These are phyloP conservation scores for Raddia guianensis DNA, from an alignment of 176 grass and related monocot species.

Conservation along the genomic window DNA sequence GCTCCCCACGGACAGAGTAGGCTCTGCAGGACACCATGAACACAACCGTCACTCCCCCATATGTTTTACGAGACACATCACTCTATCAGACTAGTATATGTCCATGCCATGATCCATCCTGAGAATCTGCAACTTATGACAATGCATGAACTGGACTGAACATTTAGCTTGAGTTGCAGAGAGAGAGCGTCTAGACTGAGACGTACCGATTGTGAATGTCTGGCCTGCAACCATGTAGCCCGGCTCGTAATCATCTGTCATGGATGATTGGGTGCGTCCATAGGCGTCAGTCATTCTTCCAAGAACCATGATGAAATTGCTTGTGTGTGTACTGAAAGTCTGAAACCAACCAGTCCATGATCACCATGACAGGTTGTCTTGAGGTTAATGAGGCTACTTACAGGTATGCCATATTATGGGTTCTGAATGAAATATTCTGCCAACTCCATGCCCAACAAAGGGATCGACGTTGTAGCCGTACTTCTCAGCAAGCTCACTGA, in stretches of 20 bases:
- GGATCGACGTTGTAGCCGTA: conserved; percentile 66
- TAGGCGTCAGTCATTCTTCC: not conserved
- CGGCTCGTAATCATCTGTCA: conserved; percentile 64
- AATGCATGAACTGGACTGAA: not conserved
- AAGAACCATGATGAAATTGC: not conserved
- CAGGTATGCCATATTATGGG: conserved; percentile 80
- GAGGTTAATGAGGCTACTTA: conserved; percentile 41
- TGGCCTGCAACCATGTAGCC: conserved; percentile 87
- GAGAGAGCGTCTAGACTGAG: not conserved
- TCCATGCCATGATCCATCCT: not conserved
- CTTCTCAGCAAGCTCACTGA: conserved; percentile 64
- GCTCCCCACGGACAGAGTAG: conserved; percentile 73
- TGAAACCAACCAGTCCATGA: not conserved
- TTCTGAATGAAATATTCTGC: conserved; percentile 83
- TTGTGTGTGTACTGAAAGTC: not conserved
- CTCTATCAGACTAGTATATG: not conserved
- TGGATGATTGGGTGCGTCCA: not conserved
- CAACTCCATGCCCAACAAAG: conserved; percentile 85
- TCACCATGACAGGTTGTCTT: not conserved
- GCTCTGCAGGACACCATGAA: conserved; percentile 47
- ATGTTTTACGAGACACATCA: not conserved
- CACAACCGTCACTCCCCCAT: not conserved
- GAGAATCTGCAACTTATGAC: not conserved
- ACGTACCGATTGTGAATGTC: conserved; percentile 93
- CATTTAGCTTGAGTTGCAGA: not conserved